Conservation (phyloP, 768 basidiomycete genomes). For the Amanita molliuscula region DNA sequence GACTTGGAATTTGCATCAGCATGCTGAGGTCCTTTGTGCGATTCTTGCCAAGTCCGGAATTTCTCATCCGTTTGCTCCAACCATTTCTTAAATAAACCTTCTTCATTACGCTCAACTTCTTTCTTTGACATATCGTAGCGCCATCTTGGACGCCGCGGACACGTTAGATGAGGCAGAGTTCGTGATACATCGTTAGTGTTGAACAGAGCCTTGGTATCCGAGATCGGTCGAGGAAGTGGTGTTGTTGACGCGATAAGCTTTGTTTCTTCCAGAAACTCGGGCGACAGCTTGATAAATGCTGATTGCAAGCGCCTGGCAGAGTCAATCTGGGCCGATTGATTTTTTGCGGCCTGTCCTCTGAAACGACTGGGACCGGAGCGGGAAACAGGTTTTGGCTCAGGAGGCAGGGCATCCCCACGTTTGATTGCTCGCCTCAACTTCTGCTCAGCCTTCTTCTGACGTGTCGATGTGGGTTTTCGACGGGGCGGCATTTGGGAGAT, state of each 20-base stretch:
- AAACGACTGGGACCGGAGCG: conserved; percentile 16
- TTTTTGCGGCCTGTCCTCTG: neutral
- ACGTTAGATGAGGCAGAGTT: conserved; percentile 20
- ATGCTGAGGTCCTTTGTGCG: conserved; percentile 7
- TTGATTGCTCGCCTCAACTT: conserved; percentile 79
- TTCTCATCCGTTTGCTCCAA: conserved; percentile 49
- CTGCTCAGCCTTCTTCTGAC: conserved; percentile 60
- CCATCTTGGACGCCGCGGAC: conserved; percentile 80
- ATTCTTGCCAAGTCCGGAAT: conserved; percentile 41
- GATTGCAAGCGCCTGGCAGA: conserved; percentile 54
- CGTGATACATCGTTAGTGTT: conserved; percentile 13
- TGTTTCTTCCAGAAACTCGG: conserved; percentile 49
- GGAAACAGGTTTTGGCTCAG: conserved; percentile 23
- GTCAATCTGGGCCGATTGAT: conserved; percentile 18
- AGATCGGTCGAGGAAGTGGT: conserved; percentile 48
- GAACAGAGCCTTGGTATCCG: conserved; percentile 26
- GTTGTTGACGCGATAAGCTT: conserved; percentile 43
- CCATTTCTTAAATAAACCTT: conserved; percentile 77
- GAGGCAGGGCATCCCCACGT: conserved; percentile 52
- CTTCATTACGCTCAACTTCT: conserved; percentile 87
- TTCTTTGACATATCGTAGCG: conserved; percentile 76
- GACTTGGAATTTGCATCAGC: conserved; percentile 30
- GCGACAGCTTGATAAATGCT: conserved; percentile 53
- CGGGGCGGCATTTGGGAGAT: conserved; percentile 26
- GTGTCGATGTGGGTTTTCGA: conserved; percentile 48